phyloP scores from a whole-genome alignment of 768 basidiomycete species.

The Artomyces pyxidatus region DNA sequence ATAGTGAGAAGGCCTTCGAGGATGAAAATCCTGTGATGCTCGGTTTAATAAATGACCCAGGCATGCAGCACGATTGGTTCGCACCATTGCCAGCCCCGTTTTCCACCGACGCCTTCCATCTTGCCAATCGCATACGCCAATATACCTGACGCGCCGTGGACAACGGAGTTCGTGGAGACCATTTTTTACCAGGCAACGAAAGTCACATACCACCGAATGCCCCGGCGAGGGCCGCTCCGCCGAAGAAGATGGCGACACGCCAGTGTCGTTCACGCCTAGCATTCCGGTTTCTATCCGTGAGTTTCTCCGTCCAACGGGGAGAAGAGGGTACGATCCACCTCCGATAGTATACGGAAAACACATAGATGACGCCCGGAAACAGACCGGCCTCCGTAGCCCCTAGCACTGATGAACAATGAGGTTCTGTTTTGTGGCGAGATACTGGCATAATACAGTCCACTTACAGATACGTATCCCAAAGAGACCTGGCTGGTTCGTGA shows the following conservation, averaged over 20 bases:
- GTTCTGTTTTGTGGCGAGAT: background rate
- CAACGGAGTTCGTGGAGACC: background rate
- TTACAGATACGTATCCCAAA: slow-evolving; percentile 47
- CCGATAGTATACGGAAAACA: slow-evolving; percentile 53
- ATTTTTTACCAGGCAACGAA: no score
- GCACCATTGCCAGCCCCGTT: slow-evolving; percentile 53
- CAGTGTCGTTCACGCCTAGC: slow-evolving; percentile 47
- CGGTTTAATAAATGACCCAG: background rate
- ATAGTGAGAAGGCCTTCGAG: slow-evolving; percentile 47
- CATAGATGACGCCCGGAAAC: slow-evolving; percentile 32
- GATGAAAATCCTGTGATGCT: slow-evolving; percentile 44
- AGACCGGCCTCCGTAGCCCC: slow-evolving; percentile 51
- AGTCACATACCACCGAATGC: slow-evolving; percentile 53
- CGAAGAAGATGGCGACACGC: slow-evolving; percentile 57
- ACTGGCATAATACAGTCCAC: slow-evolving; percentile 14
- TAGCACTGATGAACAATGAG: slow-evolving; percentile 35
- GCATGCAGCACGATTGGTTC: background rate
- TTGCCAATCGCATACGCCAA: slow-evolving; percentile 51
- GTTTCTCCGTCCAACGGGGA: no score
- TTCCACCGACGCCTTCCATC: slow-evolving; percentile 55
- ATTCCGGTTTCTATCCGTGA: no score
- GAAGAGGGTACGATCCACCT: slow-evolving; percentile 24
- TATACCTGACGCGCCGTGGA: slow-evolving; percentile 30
- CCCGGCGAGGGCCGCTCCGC: slow-evolving; percentile 52
- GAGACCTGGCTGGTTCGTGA: slow-evolving; percentile 44